Evolutionary conservation across 148 eudicot genomes (phyloP).

Genomic region (Agrostemma githago): DNA sequence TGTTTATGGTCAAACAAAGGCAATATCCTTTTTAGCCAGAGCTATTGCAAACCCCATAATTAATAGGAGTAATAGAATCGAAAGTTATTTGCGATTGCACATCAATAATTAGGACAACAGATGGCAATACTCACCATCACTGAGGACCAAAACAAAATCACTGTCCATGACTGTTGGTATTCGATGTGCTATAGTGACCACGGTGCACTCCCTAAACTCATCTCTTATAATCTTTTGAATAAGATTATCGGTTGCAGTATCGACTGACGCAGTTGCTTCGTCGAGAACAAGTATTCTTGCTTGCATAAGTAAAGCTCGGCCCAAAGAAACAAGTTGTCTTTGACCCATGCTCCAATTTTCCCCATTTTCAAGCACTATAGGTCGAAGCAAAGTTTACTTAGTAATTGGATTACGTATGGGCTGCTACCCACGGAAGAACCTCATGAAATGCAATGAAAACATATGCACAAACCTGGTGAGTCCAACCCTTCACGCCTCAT

Average conservation of each 20-base stretch:
- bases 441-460: slow-evolving; percentile 7
- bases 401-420: slow-evolving; percentile 5
- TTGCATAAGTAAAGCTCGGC: slow-evolving; percentile 91
- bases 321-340: slow-evolving; percentile 90
- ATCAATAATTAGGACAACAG: not conserved
- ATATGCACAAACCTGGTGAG: slow-evolving; percentile 54
- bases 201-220: slow-evolving; percentile 81
- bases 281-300: slow-evolving; percentile 90
- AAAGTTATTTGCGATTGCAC: not conserved
- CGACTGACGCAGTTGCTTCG: slow-evolving; percentile 98
- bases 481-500: slow-evolving; percentile 78
- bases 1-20: not conserved
- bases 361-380: slow-evolving; percentile 84
- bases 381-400: not conserved
- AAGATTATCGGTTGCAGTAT: slow-evolving; percentile 89
- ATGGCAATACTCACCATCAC: slow-evolving; percentile 57
- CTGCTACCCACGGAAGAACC: not conserved
- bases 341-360: slow-evolving; percentile 99
- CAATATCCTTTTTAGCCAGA: not conserved
- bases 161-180: slow-evolving; percentile 96
- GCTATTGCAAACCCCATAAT: not conserved
- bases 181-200: slow-evolving; percentile 87
- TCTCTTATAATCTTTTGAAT: slow-evolving; percentile 86
- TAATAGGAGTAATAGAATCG: not conserved
- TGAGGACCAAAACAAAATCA: slow-evolving; percentile 91